Conservation (phyloP, 75 land plant genomes). For the Cryptomeria japonica region DNA sequence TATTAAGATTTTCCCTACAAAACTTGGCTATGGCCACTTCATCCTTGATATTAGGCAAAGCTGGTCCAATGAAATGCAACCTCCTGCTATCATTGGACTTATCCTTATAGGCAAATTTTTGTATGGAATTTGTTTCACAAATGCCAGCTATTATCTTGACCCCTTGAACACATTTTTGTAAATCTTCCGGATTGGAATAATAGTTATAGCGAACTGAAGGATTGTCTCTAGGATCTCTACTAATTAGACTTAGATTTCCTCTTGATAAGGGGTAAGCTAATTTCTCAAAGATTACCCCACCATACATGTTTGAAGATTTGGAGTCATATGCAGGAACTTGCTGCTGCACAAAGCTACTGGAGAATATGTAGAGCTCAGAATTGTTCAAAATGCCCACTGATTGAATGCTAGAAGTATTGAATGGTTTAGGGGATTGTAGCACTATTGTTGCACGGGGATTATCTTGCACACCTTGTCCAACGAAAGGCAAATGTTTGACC, state of each 20-base stretch:
- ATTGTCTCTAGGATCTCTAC: conserved; percentile 55
- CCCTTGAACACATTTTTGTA: conserved; percentile 63
- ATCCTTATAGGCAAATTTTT: neutral
- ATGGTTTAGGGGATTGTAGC: conserved; percentile 49
- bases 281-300: conserved; percentile 42
- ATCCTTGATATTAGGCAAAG: neutral
- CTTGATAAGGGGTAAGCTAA: conserved; percentile 65
- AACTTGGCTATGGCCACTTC: neutral
- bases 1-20: neutral
- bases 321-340: neutral
- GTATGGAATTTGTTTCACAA: neutral
- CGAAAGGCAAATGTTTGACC: conserved; percentile 37
- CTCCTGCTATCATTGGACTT: neutral
- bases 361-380: conserved; percentile 57
- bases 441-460: conserved; percentile 72
- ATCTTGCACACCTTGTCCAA: conserved; percentile 77
- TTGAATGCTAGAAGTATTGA: conserved; percentile 57
- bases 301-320: neutral
- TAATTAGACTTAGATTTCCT: conserved; percentile 58
- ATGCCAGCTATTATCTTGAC: conserved; percentile 33
- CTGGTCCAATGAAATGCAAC: neutral
- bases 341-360: conserved; percentile 44
- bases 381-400: conserved; percentile 61
- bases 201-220: conserved; percentile 86
- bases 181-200: conserved; percentile 60